A percentile compares a stretch with the other conserved stretches of the same genome.
Conservation (phyloP, 441 rosid species). For the Populus trichocarpa region DNA sequence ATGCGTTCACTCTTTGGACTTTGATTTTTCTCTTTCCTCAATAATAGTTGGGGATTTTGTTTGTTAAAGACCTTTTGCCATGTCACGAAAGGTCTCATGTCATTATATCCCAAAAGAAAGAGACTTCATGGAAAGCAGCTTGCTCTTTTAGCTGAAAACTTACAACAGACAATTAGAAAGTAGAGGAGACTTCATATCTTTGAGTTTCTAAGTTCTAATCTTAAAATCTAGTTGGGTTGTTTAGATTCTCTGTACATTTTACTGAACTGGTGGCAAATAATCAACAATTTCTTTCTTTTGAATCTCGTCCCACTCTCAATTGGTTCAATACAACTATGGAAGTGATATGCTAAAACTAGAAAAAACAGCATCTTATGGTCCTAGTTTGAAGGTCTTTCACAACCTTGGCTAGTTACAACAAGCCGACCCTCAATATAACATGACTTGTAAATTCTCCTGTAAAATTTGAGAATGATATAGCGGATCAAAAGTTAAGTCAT, state of each 20-base stretch:
- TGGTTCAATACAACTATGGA: not conserved
- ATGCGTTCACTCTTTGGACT: not conserved
- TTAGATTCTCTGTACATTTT: not conserved
- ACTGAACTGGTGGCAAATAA: not conserved
- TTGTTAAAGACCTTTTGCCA: not conserved
- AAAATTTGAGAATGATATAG: not conserved
- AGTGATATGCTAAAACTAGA: not conserved
- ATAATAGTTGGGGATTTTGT: not conserved
- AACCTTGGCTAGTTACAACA: not conserved
- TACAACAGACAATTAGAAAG: not conserved
- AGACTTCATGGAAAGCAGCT: not conserved
- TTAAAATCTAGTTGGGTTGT: not conserved
- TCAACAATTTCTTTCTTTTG: not conserved
- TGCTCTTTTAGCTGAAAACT: not conserved
- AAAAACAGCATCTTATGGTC: not conserved
- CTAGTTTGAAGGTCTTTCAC: not conserved
- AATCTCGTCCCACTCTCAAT: not conserved
- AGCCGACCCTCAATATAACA: not conserved
- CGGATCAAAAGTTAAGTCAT: not conserved
- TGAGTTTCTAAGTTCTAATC: not conserved
- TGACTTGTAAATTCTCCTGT: not conserved
- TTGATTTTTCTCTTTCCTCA: not conserved
- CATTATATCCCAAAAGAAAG: not conserved
- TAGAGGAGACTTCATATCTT: not conserved
- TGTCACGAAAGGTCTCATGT: not conserved